Conservation (phyloP, 2,329 filamentous ascomycete genomes). For the Diplodia scrobiculata region DNA sequence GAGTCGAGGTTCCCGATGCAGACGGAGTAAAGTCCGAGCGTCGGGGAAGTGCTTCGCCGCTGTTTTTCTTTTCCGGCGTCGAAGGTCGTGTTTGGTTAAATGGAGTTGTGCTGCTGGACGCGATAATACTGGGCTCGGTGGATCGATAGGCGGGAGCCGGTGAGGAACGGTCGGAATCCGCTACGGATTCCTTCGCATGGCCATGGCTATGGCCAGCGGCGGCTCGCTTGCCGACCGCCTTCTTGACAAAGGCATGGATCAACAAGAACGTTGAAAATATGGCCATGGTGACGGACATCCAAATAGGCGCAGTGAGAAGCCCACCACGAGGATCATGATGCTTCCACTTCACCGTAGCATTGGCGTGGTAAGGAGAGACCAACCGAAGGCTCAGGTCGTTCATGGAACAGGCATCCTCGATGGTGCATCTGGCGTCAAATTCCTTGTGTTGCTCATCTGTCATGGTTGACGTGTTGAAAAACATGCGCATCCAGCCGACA, state of each 20-base stretch:
- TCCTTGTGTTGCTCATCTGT: slow-evolving; percentile 37
- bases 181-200: neutral
- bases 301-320: slow-evolving; percentile 40
- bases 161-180: slow-evolving; percentile 16
- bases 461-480: slow-evolving; percentile 54
- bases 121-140: slow-evolving; percentile 17
- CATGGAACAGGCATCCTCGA: slow-evolving; percentile 42
- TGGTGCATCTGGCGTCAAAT: slow-evolving; percentile 39
- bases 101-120: slow-evolving; percentile 17
- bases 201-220: slow-evolving; percentile 23
- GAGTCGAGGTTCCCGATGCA: slow-evolving; percentile 27
- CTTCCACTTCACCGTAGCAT: slow-evolving; percentile 39
- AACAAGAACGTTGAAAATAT: slow-evolving; percentile 38
- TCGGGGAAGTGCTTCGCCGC: slow-evolving; percentile 19
- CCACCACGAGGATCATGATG: slow-evolving; percentile 35
- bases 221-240: slow-evolving; percentile 33
- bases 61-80: slow-evolving; percentile 23
- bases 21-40: slow-evolving; percentile 25
- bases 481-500: slow-evolving; percentile 52
- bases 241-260: slow-evolving; percentile 39
- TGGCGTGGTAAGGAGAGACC: slow-evolving; percentile 36
- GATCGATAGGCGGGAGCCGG: slow-evolving; percentile 21
- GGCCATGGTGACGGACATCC: slow-evolving; percentile 40
- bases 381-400: slow-evolving; percentile 42
- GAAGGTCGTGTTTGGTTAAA: slow-evolving; percentile 23